A percentile compares a stretch with the other conserved stretches of the same genome.
Evolutionary conservation across 352 stramenopile genomes (phyloP).

Genomic region (Globisporangium ultimum): DNA sequence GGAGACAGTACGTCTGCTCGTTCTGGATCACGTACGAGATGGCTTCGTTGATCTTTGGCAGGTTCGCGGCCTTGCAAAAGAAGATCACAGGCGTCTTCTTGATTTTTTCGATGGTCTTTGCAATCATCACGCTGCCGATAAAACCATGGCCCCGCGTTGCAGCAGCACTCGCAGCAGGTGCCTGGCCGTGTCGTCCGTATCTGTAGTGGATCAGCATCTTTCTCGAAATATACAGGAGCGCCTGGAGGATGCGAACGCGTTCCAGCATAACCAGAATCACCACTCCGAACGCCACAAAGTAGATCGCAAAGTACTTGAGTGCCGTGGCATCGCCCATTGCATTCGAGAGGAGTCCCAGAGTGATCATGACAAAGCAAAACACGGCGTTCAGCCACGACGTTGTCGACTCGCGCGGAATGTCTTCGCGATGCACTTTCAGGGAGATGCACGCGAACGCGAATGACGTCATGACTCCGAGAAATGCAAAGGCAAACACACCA

Average conservation of each 20-base stretch:
- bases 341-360: slow-evolving; percentile 40
- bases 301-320: slow-evolving; percentile 55
- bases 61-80: slow-evolving; percentile 81
- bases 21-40: slow-evolving; percentile 86
- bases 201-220: not conserved
- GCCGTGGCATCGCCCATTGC: slow-evolving; percentile 38
- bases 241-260: slow-evolving; percentile 40
- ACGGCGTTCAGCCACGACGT: slow-evolving; percentile 42
- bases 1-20: slow-evolving; percentile 74
- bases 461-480: slow-evolving; percentile 80
- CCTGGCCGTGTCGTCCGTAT: slow-evolving; percentile 4
- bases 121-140: slow-evolving; percentile 36
- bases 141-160: slow-evolving; percentile 29
- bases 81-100: slow-evolving; percentile 74
- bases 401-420: slow-evolving; percentile 61
- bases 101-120: slow-evolving; percentile 41
- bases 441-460: slow-evolving; percentile 81
- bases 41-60: slow-evolving; percentile 87
- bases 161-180: slow-evolving; percentile 6
- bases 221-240: slow-evolving; percentile 10
- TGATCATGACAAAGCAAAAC: slow-evolving; percentile 31
- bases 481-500: slow-evolving; percentile 87
- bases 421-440: slow-evolving; percentile 73
- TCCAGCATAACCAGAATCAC: slow-evolving; percentile 57
- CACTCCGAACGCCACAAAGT: slow-evolving; percentile 40